phyloP scores from a whole-genome alignment of 345 rosid species.

The Triadica sebifera region DNA sequence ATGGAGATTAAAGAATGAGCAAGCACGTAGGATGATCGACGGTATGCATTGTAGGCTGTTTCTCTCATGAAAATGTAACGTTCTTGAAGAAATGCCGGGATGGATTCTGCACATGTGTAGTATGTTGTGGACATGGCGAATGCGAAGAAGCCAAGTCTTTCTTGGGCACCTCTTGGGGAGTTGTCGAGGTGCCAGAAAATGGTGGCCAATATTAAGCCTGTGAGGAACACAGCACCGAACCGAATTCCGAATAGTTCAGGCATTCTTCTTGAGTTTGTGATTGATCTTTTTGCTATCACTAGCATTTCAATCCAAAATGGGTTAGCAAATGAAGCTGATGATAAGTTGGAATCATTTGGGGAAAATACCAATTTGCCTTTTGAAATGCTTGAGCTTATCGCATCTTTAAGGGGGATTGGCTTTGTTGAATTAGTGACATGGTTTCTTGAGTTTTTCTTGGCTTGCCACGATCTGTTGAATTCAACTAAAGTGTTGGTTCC shows the following conservation, averaged over 20 bases:
- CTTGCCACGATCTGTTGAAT: constrained; percentile 30
- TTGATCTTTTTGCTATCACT: constrained; percentile 27
- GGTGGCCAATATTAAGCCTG: constrained; percentile 27
- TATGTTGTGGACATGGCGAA: constrained; percentile 35
- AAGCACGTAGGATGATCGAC: constrained; percentile 86
- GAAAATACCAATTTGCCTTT: constrained; percentile 28
- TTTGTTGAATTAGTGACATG: neutral
- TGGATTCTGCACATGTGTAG: constrained; percentile 34
- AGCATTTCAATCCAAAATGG: constrained; percentile 32
- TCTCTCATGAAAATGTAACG: constrained; percentile 37
- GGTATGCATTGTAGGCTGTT: constrained; percentile 49
- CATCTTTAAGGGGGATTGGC: constrained; percentile 16
- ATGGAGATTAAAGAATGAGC: constrained; percentile 69
- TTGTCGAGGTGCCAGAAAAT: constrained; percentile 28
- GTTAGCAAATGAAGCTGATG: constrained; percentile 30
- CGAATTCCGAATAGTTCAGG: constrained; percentile 33
- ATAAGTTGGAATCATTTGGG: constrained; percentile 17
- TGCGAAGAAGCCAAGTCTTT: constrained; percentile 30
- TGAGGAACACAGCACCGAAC: constrained; percentile 24
- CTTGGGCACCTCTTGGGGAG: constrained; percentile 34
- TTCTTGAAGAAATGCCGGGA: constrained; percentile 31
- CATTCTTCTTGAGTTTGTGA: constrained; percentile 25
- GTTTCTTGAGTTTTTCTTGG: constrained; percentile 1
- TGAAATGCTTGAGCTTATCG: constrained; percentile 27
- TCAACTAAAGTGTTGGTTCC: constrained; percentile 29